phyloP scores from a whole-genome alignment of 2,329 filamentous ascomycete species.

The Penicillium vulpinum region DNA sequence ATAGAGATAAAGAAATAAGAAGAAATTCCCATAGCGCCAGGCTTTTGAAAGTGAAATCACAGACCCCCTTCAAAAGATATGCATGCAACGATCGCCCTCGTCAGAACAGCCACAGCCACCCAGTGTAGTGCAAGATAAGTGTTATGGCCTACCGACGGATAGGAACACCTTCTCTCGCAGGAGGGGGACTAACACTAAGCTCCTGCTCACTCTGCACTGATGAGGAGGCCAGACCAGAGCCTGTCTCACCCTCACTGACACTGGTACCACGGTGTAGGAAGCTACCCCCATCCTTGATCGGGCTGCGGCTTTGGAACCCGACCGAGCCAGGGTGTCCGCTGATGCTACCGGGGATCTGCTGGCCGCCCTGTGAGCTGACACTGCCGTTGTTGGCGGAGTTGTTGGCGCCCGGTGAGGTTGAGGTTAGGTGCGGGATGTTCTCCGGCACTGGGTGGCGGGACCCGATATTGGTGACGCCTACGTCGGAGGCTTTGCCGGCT shows the following conservation, averaged over 20 bases:
- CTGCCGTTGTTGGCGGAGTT: constrained; percentile 35
- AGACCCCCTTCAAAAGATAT: constrained; percentile 12
- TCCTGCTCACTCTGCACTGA: constrained; percentile 43
- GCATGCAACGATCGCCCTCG: constrained; percentile 13
- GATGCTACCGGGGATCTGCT: constrained; percentile 47
- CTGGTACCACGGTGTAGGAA: constrained; percentile 82
- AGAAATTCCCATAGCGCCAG: constrained; percentile 36
- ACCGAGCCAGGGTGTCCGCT: constrained; percentile 42
- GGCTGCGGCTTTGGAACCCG: constrained; percentile 66
- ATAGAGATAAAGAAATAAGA: neutral
- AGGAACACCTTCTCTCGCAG: constrained; percentile 57
- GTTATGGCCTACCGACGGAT: constrained; percentile 57
- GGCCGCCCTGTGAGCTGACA: constrained; percentile 33
- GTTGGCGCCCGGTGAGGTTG: constrained; percentile 54
- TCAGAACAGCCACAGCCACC: constrained; percentile 8
- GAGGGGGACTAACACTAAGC: constrained; percentile 48
- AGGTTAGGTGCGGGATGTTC: constrained; percentile 87
- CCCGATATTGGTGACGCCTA: constrained; percentile 90
- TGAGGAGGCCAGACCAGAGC: constrained; percentile 44
- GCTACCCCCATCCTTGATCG: constrained; percentile 80
- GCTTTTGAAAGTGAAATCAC: constrained; percentile 33
- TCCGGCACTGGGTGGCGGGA: constrained; percentile 92
- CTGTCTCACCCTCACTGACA: constrained; percentile 49
- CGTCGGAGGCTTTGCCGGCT: constrained; percentile 92
- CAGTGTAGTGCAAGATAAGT: constrained; percentile 4